Base-by-base conservation (phyloP, 805 yeast species). In the Yarrowia hollandica region DNA sequence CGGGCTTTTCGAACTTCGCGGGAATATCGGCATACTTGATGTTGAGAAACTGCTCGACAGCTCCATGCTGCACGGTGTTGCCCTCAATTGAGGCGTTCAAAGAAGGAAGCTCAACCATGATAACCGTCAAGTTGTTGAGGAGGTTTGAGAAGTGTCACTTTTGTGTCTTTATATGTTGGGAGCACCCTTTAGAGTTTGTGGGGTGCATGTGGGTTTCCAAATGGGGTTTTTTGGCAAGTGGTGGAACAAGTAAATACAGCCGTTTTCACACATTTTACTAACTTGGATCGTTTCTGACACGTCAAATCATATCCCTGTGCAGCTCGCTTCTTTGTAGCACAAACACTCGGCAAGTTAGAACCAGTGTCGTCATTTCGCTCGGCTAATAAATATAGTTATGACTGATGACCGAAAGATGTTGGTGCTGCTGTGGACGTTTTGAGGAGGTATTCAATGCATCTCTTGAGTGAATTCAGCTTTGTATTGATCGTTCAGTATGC, bases 11-110 rank as follows among this genome's bases (percentile, higher is more conserved):
- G 28, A 55, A 55, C 19, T 41, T 38, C 16, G 31, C 50, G 16
- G 48, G 48, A 15, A 55, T 55, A 10, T 55, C 59, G 5, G 59
- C 59, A 18, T 10, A 55, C 15, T 31, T 23, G 31, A 55, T 39
- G 48, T 41, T 41, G 14, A 38, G 59, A 10, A 39, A 55, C 15
- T 55, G 59, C 12, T 55, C 59, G 1, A 38, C 58, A 1, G 34
- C 4, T 5, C 44, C 58, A 28, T 52, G 8, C 19, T 52, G 58
- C 9, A 52, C 58, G 2, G 31, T 33, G 39, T 48, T 48, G 3
- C 55, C 55, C 8, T 12, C 10, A 3, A 48, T 33, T 1, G 39
- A 11, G 16, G 55, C 55, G 55, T 48, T 48, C 9, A 48, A 14
- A 1, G 39, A 33, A 4, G 55, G 55, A 3, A 48, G 38, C 11